Conservation (phyloP, 2,329 filamentous ascomycete species). For the Juglanconis oblonga region DNA sequence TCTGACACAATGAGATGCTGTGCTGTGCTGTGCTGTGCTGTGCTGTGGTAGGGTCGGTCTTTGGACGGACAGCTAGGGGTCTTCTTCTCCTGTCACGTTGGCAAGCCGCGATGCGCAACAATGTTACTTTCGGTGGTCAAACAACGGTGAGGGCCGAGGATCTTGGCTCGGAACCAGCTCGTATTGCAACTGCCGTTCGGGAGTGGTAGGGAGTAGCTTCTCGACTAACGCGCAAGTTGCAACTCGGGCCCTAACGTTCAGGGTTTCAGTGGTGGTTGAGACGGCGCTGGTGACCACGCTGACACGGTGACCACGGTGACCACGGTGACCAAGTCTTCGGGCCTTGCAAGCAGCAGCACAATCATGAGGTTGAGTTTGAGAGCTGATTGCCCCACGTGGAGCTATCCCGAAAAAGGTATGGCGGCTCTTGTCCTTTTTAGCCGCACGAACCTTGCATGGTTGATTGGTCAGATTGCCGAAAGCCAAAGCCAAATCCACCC, state of each 20-base stretch:
- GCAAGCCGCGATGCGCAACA: not conserved
- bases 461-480: not conserved
- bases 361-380: constrained; percentile 9
- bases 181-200: constrained; percentile 9
- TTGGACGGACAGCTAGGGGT: not conserved
- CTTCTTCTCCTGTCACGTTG: not conserved
- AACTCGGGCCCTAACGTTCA: not conserved
- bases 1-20: too few species aligned
- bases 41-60: not conserved
- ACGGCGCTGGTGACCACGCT: not conserved
- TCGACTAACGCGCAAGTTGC: not conserved
- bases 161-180: not conserved
- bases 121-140: not conserved
- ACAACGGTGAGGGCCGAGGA: not conserved
- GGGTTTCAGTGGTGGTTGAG: constrained; percentile 3
- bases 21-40: too few species aligned
- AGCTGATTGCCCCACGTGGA: constrained; percentile 1
- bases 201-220: not conserved
- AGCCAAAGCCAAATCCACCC: not conserved
- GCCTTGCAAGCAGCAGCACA: not conserved
- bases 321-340: not conserved
- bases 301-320: too few species aligned
- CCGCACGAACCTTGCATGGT: not conserved
- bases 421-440: not conserved
- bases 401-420: not conserved